These are phyloP conservation scores for Populus alba DNA, from an alignment of 345 rosid genomes.

Conservation along the genomic window DNA sequence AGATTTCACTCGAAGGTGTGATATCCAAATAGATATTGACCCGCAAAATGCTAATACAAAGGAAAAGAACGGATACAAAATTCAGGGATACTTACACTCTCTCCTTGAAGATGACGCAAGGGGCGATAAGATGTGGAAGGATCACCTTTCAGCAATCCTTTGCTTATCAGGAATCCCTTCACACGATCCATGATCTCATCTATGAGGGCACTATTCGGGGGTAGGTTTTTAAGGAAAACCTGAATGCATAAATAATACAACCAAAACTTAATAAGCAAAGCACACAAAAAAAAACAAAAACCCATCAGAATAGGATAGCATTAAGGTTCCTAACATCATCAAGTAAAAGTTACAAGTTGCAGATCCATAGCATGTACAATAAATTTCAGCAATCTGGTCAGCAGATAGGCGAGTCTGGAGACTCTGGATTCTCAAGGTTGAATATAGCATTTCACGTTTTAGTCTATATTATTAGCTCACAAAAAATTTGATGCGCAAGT, in stretches of 20 bases:
- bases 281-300: neutral
- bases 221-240: conserved; percentile 87
- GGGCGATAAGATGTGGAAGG: conserved; percentile 61
- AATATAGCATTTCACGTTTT: too few species aligned
- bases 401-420: neutral
- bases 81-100: conserved; percentile 45
- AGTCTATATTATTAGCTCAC: too few species aligned
- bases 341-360: neutral
- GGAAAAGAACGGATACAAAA: neutral
- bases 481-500: too few species aligned
- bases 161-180: conserved; percentile 81
- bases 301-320: neutral
- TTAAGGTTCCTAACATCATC: neutral
- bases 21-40: neutral
- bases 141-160: conserved; percentile 85
- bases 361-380: neutral
- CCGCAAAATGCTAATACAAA: neutral
- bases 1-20: neutral
- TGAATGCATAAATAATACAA: conserved; percentile 20
- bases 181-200: conserved; percentile 88
- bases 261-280: neutral
- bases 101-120: conserved; percentile 65
- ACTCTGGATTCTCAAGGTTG: too few species aligned
- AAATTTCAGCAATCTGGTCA: neutral
- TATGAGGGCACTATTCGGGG: conserved; percentile 83